Conservation (phyloP, 305 asterid genomes). For the Petunia hybrid region DNA sequence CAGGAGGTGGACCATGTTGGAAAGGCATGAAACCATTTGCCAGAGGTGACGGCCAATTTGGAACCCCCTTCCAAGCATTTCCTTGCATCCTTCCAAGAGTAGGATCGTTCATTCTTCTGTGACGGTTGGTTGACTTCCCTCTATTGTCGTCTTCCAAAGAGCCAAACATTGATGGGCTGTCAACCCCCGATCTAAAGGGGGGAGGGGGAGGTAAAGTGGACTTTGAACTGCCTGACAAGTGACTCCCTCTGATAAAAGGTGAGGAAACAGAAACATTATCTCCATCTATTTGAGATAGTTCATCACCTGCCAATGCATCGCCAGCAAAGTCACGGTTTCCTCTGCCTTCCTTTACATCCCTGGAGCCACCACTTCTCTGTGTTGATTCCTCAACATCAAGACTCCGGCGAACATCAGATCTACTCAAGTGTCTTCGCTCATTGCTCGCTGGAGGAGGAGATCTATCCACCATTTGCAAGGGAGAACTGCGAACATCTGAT, state of each 20-base stretch:
- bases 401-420: slow-evolving; percentile 69
- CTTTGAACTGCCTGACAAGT: slow-evolving; percentile 67
- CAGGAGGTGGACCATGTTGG: slow-evolving; percentile 85
- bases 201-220: slow-evolving; percentile 73
- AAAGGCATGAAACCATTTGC: slow-evolving; percentile 92
- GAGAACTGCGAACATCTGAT: slow-evolving; percentile 70
- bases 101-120: slow-evolving; percentile 79
- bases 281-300: slow-evolving; percentile 63
- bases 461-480: slow-evolving; percentile 64
- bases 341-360: slow-evolving; percentile 75
- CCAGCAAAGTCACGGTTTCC: slow-evolving; percentile 58
- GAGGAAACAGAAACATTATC: slow-evolving; percentile 77
- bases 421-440: slow-evolving; percentile 65
- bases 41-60: slow-evolving; percentile 90
- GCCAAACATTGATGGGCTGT: slow-evolving; percentile 65
- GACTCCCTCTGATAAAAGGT: slow-evolving; percentile 69
- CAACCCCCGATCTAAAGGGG: slow-evolving; percentile 66
- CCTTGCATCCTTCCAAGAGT: slow-evolving; percentile 79
- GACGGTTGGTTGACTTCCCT: slow-evolving; percentile 66
- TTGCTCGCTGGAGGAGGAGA: slow-evolving; percentile 72
- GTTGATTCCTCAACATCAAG: slow-evolving; percentile 71
- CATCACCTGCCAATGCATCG: slow-evolving; percentile 73
- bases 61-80: slow-evolving; percentile 88
- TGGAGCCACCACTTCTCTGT: slow-evolving; percentile 73
- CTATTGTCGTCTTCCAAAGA: slow-evolving; percentile 76